Evolutionary conservation across 306 rosid genomes (phyloP), one percentile per base, ranked within the genome.

Genomic region (Bauhinia variegata): DNA sequence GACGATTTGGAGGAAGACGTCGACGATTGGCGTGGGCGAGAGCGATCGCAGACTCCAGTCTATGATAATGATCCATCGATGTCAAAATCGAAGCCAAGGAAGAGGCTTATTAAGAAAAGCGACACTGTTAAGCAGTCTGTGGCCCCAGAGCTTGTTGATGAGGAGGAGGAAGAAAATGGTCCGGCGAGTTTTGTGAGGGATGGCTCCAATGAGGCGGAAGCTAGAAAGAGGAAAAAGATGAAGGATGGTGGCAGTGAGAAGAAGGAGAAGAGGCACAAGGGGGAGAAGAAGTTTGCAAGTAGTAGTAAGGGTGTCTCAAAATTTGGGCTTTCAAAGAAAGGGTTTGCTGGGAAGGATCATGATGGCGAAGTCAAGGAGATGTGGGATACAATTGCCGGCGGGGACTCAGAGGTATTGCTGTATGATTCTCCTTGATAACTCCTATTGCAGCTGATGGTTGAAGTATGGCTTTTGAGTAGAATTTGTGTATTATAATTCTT

Each of bases 371-470:
- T 95, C 67, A 83, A 85, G 67, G 99, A 95, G 83, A 80, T 95
- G 99, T 95, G 99, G 99, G 96, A 95, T 67, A 82, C 92, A 8
- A 78, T 95, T 75, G 96, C 92, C 11, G 96, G 91, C 0, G 96
- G 81, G 7, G 85, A 87, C 81, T 95, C 97, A 48, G 99, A 95
- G 96, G 99, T 91, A 69, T 38, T 78, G 47, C 41, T 13, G 23
- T 11, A 53, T 8, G 34, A 9, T 67, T 31, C 46, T 15, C 4
- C 58, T 31, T 18, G 13, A 38, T 70, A 14, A 0, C 15, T 37
- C 36, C n/a, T 38, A 13, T 67, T 48, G 36, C 44, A 5, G 1
- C 44, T 73, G 23, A 33, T 39, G 55, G 1, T 65, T 54, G n/a
- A 56, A 11, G 12, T 12, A 11, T 6, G 41, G 50, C 42, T 51